Conservation (phyloP, 2,329 filamentous ascomycete genomes). For the Colletotrichum sp. region DNA sequence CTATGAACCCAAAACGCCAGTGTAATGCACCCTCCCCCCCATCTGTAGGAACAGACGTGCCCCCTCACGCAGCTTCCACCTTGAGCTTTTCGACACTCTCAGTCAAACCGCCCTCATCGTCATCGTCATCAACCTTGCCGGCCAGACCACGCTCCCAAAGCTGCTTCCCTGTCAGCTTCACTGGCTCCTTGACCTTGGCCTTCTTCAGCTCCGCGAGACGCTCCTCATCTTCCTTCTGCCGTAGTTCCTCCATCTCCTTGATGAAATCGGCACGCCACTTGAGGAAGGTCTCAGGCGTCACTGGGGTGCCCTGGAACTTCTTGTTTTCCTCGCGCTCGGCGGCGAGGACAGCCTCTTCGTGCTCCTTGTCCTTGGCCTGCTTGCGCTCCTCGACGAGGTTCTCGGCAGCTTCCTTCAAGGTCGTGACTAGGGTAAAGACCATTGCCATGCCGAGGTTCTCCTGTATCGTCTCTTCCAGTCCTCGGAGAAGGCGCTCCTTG, state of each 20-base stretch:
- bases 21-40: background rate
- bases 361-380: slow-evolving; percentile 62
- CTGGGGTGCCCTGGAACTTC: slow-evolving; percentile 91
- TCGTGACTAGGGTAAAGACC: slow-evolving; percentile 89
- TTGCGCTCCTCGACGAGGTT: slow-evolving; percentile 77
- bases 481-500: slow-evolving; percentile 73
- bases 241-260: slow-evolving; percentile 79
- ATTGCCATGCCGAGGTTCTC: slow-evolving; percentile 98
- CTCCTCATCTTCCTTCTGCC: slow-evolving; percentile 73
- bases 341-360: slow-evolving; percentile 59
- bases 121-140: slow-evolving; percentile 69
- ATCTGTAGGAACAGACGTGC: background rate
- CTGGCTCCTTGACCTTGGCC: slow-evolving; percentile 75
- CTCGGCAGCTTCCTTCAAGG: slow-evolving; percentile 91
- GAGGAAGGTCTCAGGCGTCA: slow-evolving; percentile 85
- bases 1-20: slow-evolving; percentile 5
- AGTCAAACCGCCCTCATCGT: slow-evolving; percentile 65
- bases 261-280: slow-evolving; percentile 82
- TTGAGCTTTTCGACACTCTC: slow-evolving; percentile 75
- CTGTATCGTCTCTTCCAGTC: slow-evolving; percentile 76
- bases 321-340: slow-evolving; percentile 91
- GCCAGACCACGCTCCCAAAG: slow-evolving; percentile 79
- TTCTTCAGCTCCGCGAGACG: slow-evolving; percentile 83
- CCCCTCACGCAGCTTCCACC: slow-evolving; percentile 56
- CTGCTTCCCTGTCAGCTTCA: slow-evolving; percentile 74